phyloP scores from a whole-genome alignment of 1,139 yeast species.

The Geotrichum restrictum region DNA sequence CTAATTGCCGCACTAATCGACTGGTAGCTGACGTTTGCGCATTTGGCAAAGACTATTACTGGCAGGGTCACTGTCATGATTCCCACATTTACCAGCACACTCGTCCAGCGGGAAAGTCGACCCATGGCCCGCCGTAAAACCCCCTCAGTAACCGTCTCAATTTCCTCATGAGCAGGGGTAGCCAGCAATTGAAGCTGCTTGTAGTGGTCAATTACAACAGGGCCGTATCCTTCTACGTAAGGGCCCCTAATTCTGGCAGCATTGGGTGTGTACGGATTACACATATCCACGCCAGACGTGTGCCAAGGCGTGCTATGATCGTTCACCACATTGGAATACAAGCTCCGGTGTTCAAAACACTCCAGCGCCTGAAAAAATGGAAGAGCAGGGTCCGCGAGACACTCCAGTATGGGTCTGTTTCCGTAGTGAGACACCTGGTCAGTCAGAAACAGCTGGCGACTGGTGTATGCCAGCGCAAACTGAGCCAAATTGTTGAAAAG shows the following conservation, averaged over 20 bases:
- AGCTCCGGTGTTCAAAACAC: slow-evolving; percentile 48
- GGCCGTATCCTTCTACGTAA: slow-evolving; percentile 50
- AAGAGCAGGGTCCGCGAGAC: slow-evolving; percentile 63
- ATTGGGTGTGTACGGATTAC: slow-evolving; percentile 39
- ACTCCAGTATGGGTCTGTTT: slow-evolving; percentile 50
- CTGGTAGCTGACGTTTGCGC: slow-evolving; percentile 36
- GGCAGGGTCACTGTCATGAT: slow-evolving; percentile 30
- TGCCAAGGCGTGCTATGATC: slow-evolving; percentile 80
- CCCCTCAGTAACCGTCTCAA: not conserved
- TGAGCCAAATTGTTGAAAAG: slow-evolving; percentile 62
- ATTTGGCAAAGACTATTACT: slow-evolving; percentile 37
- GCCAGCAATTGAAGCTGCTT: slow-evolving; percentile 5
- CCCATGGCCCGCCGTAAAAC: not conserved
- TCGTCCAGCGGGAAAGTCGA: slow-evolving; percentile 21
- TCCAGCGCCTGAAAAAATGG: slow-evolving; percentile 56
- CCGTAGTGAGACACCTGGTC: slow-evolving; percentile 41
- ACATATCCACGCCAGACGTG: slow-evolving; percentile 62
- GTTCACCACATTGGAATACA: slow-evolving; percentile 72
- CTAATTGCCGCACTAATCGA: slow-evolving; percentile 28
- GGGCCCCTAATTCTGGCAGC: slow-evolving; percentile 50
- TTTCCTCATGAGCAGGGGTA: not conserved
- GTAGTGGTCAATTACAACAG: slow-evolving; percentile 40
- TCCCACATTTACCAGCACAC: slow-evolving; percentile 26
- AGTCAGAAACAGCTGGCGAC: slow-evolving; percentile 63
- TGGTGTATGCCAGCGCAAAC: slow-evolving; percentile 61